Evolutionary conservation across 2,329 filamentous ascomycete species (phyloP), one percentile per base, ranked within the genome.

Genomic region (Botrytis pseudocinerea): DNA sequence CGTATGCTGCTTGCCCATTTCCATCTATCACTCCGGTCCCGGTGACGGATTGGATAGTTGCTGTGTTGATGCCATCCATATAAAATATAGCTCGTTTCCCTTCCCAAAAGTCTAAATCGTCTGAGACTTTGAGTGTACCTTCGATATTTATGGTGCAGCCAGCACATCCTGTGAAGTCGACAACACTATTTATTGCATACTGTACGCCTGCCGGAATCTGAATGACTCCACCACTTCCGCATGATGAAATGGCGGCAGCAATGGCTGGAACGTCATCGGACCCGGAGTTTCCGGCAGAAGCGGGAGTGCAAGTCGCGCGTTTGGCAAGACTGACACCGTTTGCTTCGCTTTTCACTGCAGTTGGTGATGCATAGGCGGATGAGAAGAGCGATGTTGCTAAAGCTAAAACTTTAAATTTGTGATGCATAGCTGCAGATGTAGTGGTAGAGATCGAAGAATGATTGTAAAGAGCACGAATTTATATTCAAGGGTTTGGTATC

Each of bases 111-210:
- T 80, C 77, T 10, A 82, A 82, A 64, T 84, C 78, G 2, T 80
- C 78, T 2, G 82, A 80, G 6, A 82, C 82, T 71, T 82, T 82
- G 7, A 86, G 76, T 0, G 81, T 79, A 0, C 85, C 85, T 72
- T 87, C 84, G 9, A 86, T 78, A 73, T 85, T 83, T 65, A 86
- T 80, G 61, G 83, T 83, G 75, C 85, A 87, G n/a, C 79, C 80
- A 6, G 75, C 76, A 76, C 85, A 86, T 2, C 82, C 82, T 1
- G 80, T 78, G 54, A 86, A 83, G 62, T 83, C 80, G 16, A 86
- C 78, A 0, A 81, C 81, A n/a, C 82, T 83, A 72, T 83, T 83
- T 42, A 86, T 78, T 72, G 81, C 81, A 77, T 85, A 86, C 0
- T 83, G 84, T 5, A 76, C 80, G 16, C 80, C 81, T 0, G 80